phyloP scores from a whole-genome alignment of 352 stramenopile genomes.

The Phytophthora fragariaefolia region DNA sequence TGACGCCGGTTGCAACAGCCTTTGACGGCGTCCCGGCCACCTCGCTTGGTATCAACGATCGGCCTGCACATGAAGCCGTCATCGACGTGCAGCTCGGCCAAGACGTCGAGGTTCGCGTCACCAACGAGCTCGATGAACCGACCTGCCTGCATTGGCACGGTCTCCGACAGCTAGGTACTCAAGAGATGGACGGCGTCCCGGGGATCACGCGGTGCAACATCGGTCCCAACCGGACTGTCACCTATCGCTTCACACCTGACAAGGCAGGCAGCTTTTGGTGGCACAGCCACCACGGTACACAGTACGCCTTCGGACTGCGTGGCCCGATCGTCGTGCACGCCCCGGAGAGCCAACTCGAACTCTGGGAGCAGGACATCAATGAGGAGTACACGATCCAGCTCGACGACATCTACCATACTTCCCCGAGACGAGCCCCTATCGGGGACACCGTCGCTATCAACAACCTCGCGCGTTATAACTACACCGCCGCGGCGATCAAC shows the following conservation, averaged over 20 bases:
- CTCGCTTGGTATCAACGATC: slow-evolving; percentile 41
- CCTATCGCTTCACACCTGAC: not conserved
- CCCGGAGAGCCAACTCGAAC: slow-evolving; percentile 16
- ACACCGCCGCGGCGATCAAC: slow-evolving; percentile 23
- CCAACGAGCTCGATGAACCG: not conserved
- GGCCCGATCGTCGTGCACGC: slow-evolving; percentile 41
- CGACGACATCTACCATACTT: slow-evolving; percentile 42
- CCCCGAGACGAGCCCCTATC: slow-evolving; percentile 15
- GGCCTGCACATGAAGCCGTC: slow-evolving; percentile 30
- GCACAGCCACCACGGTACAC: not conserved
- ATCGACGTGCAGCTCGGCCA: slow-evolving; percentile 23
- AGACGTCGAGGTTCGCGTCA: not conserved
- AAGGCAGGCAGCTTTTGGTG: not conserved
- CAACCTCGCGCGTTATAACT: slow-evolving; percentile 48
- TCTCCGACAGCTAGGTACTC: not conserved
- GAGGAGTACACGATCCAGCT: slow-evolving; percentile 39
- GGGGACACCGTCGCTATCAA: slow-evolving; percentile 52
- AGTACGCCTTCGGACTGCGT: slow-evolving; percentile 28
- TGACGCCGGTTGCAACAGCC: not conserved
- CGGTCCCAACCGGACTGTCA: not conserved
- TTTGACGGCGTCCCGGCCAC: slow-evolving; percentile 17
- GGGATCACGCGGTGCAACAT: not conserved
- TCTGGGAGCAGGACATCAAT: slow-evolving; percentile 32
- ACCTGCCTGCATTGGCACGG: not conserved
- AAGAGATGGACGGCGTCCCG: not conserved